Conservation (phyloP, 345 rosid species). For the Populus simonii region DNA sequence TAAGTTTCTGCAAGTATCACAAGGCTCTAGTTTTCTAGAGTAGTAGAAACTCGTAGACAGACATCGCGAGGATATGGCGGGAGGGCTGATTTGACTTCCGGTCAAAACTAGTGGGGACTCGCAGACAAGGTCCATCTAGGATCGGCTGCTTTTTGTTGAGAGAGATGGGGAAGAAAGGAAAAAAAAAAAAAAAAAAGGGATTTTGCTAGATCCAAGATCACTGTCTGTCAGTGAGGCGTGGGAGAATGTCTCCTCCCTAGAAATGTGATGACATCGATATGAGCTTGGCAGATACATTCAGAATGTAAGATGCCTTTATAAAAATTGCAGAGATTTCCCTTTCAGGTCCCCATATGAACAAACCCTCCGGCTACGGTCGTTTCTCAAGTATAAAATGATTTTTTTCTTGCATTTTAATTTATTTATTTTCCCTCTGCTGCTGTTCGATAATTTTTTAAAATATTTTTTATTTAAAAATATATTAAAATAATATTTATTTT, state of each 20-base stretch:
- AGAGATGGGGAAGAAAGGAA: not conserved
- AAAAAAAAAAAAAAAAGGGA: not conserved
- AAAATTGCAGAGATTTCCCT: not conserved
- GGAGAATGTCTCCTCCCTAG: conserved; percentile 29
- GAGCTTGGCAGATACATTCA: not conserved
- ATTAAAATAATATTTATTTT: no score
- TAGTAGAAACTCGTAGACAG: not conserved
- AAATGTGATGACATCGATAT: conserved; percentile 1
- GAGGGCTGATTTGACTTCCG: conserved; percentile 26
- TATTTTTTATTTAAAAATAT: no score
- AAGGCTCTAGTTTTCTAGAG: not conserved
- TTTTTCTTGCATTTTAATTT: not conserved
- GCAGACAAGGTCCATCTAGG: conserved; percentile 27
- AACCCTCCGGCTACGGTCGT: conserved; percentile 3
- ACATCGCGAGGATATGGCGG: not conserved
- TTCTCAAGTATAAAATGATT: not conserved
- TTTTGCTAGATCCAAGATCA: conserved; percentile 39
- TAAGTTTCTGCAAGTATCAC: not conserved
- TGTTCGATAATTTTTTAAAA: no score
- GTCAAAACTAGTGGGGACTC: conserved; percentile 41
- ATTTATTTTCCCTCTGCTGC: no score
- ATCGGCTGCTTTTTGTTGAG: conserved; percentile 19
- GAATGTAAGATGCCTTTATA: not conserved
- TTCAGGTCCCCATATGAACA: conserved; percentile 4
- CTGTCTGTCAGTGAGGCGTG: conserved; percentile 38